These are phyloP conservation scores for Aspergillus terreus DNA, from an alignment of 2,329 filamentous ascomycete genomes.

Conservation along the genomic window DNA sequence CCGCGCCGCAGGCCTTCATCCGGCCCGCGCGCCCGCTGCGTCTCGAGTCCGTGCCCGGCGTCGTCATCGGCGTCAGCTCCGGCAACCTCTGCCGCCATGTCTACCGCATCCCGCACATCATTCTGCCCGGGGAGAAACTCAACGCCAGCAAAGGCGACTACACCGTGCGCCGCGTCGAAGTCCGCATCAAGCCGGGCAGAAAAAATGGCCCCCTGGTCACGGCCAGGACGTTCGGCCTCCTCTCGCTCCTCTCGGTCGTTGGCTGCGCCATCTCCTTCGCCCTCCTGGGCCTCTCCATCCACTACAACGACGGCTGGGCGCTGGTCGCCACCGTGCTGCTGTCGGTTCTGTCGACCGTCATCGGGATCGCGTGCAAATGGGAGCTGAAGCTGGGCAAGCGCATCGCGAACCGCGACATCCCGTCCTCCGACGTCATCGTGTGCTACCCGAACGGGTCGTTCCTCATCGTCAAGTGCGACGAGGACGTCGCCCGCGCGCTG, in stretches of 20 bases:
- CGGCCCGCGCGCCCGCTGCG: conserved; percentile 53
- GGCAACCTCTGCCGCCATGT: conserved; percentile 38
- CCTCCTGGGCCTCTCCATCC: conserved; percentile 3
- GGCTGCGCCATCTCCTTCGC: conserved; percentile 4
- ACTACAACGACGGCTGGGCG: conserved; percentile 5
- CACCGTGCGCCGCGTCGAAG: conserved; percentile 41
- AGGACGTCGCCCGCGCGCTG: conserved; percentile 59
- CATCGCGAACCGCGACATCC: conserved; percentile 46
- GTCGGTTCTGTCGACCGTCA: neutral
- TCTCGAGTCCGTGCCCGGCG: conserved; percentile 53
- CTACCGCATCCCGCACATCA: conserved; percentile 4
- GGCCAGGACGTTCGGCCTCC: neutral
- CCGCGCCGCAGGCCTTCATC: conserved; percentile 61
- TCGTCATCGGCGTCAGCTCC: conserved; percentile 57
- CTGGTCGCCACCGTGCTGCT: conserved; percentile 3
- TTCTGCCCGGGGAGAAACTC: neutral
- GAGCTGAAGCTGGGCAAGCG: conserved; percentile 53
- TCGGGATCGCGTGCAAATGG: conserved; percentile 37
- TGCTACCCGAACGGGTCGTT: conserved; percentile 59
- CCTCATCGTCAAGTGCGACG: conserved; percentile 54
- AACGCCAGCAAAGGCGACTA: conserved; percentile 54
- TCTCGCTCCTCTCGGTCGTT: neutral
- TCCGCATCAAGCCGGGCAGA: neutral
- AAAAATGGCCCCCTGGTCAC: neutral
- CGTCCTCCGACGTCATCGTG: conserved; percentile 58